Base-by-base conservation (phyloP, 768 basidiomycete species). In the Calocybe gangraenosa region DNA sequence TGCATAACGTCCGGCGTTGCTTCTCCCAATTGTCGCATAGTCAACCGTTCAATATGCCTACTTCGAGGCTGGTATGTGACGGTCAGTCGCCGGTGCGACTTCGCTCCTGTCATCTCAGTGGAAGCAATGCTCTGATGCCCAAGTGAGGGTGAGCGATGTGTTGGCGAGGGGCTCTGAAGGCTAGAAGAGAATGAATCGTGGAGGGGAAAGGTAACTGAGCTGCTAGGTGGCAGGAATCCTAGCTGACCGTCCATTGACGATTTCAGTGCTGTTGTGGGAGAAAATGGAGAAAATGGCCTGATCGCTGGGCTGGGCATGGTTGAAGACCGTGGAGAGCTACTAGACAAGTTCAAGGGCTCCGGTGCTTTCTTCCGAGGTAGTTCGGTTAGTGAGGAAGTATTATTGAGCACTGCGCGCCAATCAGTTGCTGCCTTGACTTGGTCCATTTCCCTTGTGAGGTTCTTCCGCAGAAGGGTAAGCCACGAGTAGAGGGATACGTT, bases 1-100 rank as follows among this genome's bases (percentile, higher is more conserved):
- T 86, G 87, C 87, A 86, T 87, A 17, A 89, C 84, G 55, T 90
- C 87, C 1, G 89, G 87, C 0, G 87, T 89, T n/a, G 87, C 88
- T 60, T 92, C 87, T 23, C 90, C 91, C 10, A 92, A 68, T 59
- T 92, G 91, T 20, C 86, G 78, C 79, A 91, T 84, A 17, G 82
- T 87, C 43, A 91, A 64, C n/a, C 85, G 78, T 53, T 90, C 85
- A 46, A 90, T 89, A 43, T 75, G 73, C 36, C 87, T 73, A 18
- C 67, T 66, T n/a, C 71, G 72, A 1, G 78, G 76, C 42, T 65
- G 65, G 60, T 87, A 90, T 14, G 70, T 60, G 37, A 84, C 58
- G 0, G 61, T 64, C 14, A 53, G 48, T 41, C 47, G 59, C 41
- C 59, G 64, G 25, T 54, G 39, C 15, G 49, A 47, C 11, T 42